Evolutionary conservation across 2,329 filamentous ascomycete genomes (phyloP), one percentile per base, ranked within the genome.

Genomic region (Hyphodiscus sp.): DNA sequence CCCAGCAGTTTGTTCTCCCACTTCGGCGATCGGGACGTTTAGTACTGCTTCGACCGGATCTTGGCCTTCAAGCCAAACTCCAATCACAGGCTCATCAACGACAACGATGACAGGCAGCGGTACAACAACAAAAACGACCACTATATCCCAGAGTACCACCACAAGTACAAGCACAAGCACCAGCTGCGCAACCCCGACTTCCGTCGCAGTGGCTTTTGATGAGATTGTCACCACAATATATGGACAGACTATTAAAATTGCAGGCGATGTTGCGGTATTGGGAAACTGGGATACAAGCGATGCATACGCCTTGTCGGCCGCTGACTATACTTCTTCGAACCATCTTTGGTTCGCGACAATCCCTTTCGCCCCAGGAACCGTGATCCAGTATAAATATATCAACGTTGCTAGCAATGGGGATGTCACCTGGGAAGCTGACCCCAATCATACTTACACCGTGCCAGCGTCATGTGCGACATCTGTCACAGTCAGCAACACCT

Each of bases 361-460:
- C 26, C 71, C 70, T 1, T 68, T 90, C 16, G 68, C 73, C 0
- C 74, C 80, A 0, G 85, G 84, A 2, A 73, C 74, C 47, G 70
- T 68, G 2, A 72, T 89, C 44, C 63, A 82, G 70, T 89, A 88
- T 68, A 89, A 89, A 72, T 90, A 81, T 65, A 78, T 89, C 61
- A 78, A 80, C 48, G 76, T 85, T 43, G 73, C 74, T 54, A 63
- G 68, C 1, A 76, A 79, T 60, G 80, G 82, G 0, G 71, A 70
- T 0, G 69, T 86, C 9, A 74, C 69, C 2, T 89, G 86, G 85
- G 86, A 90, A 71, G 73, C 71, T 47, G 85, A 85, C 53, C 62
- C 62, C 7, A 66, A 67, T 56, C 60, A 58, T 45, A 61, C 55
- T 33, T 63, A 59, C 42, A 67, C 62, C 1, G 64, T 67, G 11